Evolutionary conservation across 2,329 filamentous ascomycete genomes (phyloP).

Genomic region (Colletotrichum gloeosporioides): DNA sequence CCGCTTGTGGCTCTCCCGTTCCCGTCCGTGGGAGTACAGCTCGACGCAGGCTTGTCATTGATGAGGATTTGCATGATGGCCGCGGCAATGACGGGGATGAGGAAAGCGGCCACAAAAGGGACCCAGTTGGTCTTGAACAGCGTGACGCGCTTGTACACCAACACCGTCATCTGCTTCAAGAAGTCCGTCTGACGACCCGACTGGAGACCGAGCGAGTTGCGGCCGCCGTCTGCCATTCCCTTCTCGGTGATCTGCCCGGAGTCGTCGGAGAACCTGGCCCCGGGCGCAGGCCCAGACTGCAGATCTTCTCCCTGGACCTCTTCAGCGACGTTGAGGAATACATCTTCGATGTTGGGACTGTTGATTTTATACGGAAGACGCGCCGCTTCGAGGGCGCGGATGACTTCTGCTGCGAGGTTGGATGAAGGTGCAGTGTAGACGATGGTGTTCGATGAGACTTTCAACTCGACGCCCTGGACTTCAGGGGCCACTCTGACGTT

Average conservation of each 20-base stretch:
- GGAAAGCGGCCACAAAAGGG: constrained; percentile 74
- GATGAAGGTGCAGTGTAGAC: constrained; percentile 79
- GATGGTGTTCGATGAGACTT: constrained; percentile 70
- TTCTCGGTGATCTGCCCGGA: constrained; percentile 27
- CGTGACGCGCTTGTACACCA: constrained; percentile 79
- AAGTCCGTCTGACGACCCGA: constrained; percentile 75
- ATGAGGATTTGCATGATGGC: constrained; percentile 82
- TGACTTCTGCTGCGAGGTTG: constrained; percentile 71
- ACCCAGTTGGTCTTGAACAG: constrained; percentile 81
- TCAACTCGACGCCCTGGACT: constrained; percentile 60
- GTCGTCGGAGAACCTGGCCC: background rate
- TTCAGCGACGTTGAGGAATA: constrained; percentile 86
- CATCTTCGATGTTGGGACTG: constrained; percentile 90
- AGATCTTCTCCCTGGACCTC: constrained; percentile 64
- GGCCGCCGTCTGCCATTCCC: constrained; percentile 22
- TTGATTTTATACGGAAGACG: constrained; percentile 85
- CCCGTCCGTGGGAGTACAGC: constrained; percentile 57
- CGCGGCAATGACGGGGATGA: constrained; percentile 81
- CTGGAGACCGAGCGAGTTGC: constrained; percentile 55
- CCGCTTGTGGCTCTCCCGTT: constrained; percentile 47
- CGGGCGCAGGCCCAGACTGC: background rate
- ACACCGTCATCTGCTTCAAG: constrained; percentile 70
- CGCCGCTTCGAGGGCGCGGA: constrained; percentile 69
- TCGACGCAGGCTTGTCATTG: constrained; percentile 53
- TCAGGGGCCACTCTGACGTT: constrained; percentile 51